Percentiles rank a stretch among this genome's conserved stretches.
Evolutionary conservation across 2,329 filamentous ascomycete genomes (phyloP).

Genomic region (Colletotrichum tanaceti): DNA sequence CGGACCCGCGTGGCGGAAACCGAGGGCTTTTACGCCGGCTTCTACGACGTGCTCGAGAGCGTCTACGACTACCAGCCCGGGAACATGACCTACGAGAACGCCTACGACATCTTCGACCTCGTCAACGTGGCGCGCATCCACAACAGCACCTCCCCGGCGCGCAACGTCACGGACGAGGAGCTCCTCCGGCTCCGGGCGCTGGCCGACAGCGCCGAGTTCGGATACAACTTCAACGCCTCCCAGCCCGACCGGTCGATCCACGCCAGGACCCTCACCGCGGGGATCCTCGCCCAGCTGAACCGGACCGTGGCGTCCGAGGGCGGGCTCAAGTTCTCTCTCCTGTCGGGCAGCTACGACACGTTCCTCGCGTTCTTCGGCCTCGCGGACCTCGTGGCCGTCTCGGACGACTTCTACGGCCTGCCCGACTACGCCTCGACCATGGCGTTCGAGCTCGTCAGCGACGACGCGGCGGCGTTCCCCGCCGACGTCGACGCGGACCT

Average conservation of each 20-base stretch:
- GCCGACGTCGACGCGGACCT: slow-evolving; percentile 44
- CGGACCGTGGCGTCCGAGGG: slow-evolving; percentile 47
- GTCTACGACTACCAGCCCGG: slow-evolving; percentile 49
- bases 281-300: slow-evolving; percentile 48
- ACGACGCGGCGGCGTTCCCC: slow-evolving; percentile 45
- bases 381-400: slow-evolving; percentile 45
- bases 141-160: slow-evolving; percentile 46
- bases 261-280: slow-evolving; percentile 48
- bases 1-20: slow-evolving; percentile 45
- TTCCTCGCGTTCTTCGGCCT: slow-evolving; percentile 52
- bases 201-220: slow-evolving; percentile 50
- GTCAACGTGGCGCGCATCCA: slow-evolving; percentile 52
- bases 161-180: slow-evolving; percentile 49
- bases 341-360: slow-evolving; percentile 51
- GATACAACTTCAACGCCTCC: slow-evolving; percentile 48
- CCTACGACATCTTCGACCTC: slow-evolving; percentile 52
- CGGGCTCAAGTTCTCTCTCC: slow-evolving; percentile 50
- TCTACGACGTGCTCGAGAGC: slow-evolving; percentile 46
- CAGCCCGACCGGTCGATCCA: slow-evolving; percentile 48
- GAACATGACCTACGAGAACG: slow-evolving; percentile 51
- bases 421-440: slow-evolving; percentile 53
- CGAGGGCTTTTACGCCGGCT: slow-evolving; percentile 47
- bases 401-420: slow-evolving; percentile 48
- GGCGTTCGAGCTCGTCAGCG: slow-evolving; percentile 50
- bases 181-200: slow-evolving; percentile 49